These are phyloP conservation scores for Clonostachys rhizophaga DNA, from an alignment of 2,329 filamentous ascomycete genomes.

Conservation along the genomic window DNA sequence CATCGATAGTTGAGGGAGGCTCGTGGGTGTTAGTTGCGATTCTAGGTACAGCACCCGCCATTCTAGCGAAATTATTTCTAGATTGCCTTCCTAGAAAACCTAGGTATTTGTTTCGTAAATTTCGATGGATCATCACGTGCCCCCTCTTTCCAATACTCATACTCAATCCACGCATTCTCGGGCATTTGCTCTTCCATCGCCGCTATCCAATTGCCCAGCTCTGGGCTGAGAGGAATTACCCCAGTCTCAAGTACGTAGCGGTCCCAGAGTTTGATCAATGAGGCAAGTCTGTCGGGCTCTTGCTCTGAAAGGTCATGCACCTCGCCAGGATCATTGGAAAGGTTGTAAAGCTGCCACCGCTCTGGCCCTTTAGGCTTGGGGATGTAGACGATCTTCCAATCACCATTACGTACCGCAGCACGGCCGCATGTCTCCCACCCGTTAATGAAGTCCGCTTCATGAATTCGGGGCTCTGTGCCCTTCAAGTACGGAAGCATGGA, in stretches of 20 bases:
- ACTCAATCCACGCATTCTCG: conserved; percentile 62
- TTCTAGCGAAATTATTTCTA: background rate
- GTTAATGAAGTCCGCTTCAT: conserved; percentile 42
- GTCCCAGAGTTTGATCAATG: conserved; percentile 18
- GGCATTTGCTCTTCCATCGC: conserved; percentile 61
- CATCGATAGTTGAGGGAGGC: too few species aligned
- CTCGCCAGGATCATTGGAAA: conserved; percentile 22
- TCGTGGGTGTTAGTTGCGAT: too few species aligned
- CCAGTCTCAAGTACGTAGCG: conserved; percentile 20
- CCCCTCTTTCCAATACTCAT: conserved; percentile 52
- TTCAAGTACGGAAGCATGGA: conserved; percentile 35
- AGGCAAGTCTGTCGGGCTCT: conserved; percentile 15
- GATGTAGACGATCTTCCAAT: conserved; percentile 24
- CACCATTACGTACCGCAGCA: conserved; percentile 22
- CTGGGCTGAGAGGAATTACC: conserved; percentile 25
- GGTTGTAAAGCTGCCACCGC: conserved; percentile 25
- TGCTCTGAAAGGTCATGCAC: conserved; percentile 16
- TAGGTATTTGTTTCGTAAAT: conserved; percentile 17
- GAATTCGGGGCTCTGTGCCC: conserved; percentile 27
- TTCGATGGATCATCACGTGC: conserved; percentile 35
- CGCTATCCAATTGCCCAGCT: conserved; percentile 51
- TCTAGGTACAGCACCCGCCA: too few species aligned
- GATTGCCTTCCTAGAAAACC: background rate
- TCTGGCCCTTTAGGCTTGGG: conserved; percentile 16
- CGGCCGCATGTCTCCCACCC: conserved; percentile 42